Base-by-base conservation (phyloP, 768 basidiomycete genomes). In the Lactarius deliciosus region DNA sequence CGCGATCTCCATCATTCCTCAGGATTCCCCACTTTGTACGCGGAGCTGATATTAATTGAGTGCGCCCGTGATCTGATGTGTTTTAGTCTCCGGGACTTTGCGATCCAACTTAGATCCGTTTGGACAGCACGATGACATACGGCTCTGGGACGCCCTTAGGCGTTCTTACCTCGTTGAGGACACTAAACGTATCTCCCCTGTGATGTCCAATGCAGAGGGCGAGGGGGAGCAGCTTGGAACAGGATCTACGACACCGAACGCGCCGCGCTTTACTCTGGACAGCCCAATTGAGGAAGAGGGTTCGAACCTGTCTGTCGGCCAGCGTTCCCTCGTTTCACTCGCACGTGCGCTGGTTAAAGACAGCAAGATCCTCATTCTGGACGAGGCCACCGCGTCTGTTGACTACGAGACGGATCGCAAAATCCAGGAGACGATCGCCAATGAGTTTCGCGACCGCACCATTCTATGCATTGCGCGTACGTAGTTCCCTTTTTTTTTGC, bases 71-170 rank as follows among this genome's bases (percentile, higher is more conserved):
- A 68, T 54, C 57, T 70, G 62, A 66, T 71, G 53, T 38, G 70
- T 71, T 60, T 57, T 76, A 82, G 87, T 92, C 78, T 90, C 89
- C 18, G 92, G 92, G 60, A 93, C 91, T 1, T 76, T 96, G 28
- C 83, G 94, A 58, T 85, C 85, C 54, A 97, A 98, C 74, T 84
- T 97, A 3, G 96, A 97, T 75, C 96, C 96, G 0, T 96, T 96
- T 77, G 86, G 84, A 57, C 76, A 84, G 56, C 85, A 91, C 69
- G 90, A 91, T 69, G 94, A 96, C 74, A 85, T 85, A 25, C 81
- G 82, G 30, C 81, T 97, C 22, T 94, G 92, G 89, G 94, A 96
- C 72, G 93, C 96, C 4, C 78, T 97, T 57, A 88, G 85, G 73
- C 88, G 94, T 28, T 85, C 94, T 0, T 89, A 94, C 76, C 83